A percentile compares a stretch with the other conserved stretches of the same genome.
These are phyloP conservation scores for Pleurozium schreberi DNA, from an alignment of 225 moss, liverwort and hornwort genomes.

Conservation along the genomic window DNA sequence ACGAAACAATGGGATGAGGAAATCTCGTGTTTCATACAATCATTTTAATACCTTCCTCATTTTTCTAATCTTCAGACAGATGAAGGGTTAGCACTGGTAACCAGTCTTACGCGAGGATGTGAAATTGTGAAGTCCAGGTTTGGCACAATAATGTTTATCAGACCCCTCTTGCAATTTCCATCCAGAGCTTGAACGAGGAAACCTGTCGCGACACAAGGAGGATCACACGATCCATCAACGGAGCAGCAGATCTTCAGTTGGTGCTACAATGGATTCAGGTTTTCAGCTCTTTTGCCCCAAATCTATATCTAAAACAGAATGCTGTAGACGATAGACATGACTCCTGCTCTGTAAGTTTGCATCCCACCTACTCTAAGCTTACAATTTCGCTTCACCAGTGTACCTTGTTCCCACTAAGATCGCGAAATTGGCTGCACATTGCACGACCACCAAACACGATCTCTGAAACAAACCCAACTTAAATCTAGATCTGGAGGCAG, in stretches of 20 bases:
- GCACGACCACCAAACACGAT: background rate
- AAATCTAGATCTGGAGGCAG: background rate
- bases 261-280: background rate
- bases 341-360: background rate
- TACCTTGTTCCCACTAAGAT: background rate
- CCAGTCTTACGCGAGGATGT: no score
- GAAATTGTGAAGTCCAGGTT: no score
- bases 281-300: no score
- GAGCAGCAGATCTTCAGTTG: background rate
- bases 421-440: background rate
- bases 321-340: background rate
- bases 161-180: no score
- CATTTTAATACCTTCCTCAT: no score
- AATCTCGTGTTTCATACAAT: no score
- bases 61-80: no score
- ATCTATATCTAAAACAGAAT: background rate
- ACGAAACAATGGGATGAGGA: no score
- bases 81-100: no score
- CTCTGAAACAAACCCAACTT: background rate
- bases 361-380: background rate
- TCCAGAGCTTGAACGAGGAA: no score
- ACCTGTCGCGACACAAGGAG: background rate
- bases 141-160: no score
- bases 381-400: background rate
- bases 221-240: no score